Evolutionary conservation across 441 rosid genomes (phyloP), one percentile per base, ranked within the genome.

Genomic region (Adansonia madagascariensis): DNA sequence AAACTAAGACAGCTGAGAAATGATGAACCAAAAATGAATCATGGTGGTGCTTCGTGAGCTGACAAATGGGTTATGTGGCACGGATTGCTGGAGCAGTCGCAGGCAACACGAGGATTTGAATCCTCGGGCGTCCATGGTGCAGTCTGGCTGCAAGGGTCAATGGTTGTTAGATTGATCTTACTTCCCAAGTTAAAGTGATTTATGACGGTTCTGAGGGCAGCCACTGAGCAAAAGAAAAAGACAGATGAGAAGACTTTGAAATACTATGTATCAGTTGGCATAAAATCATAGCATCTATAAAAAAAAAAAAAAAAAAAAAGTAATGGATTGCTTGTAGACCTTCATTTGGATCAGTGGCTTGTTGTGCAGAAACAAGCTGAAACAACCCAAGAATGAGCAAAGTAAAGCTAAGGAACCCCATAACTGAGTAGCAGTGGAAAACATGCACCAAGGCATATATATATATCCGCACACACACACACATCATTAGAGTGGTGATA

Each of bases 41-140:
- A 24, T 49, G 44, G 22, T 24, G 43, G 44, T 49, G 44, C 53
- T 66, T 9, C 35, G 61, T 59, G 64, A 73, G 81, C 90, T 84
- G 75, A 89, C 91, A 89, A 56, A 62, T 71, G 84, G 63, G 85
- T 84, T 27, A 88, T 82, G 76, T 85, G 90, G 80, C 93, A 89
- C 10, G 71, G 39, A 78, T 43, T 81, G 83, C 60, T 20, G 10
- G 68, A 56, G 84, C 91, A 89, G 70, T 80, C 86, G 77, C 93
- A 89, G 3, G 77, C 70, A 60, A 88, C 80, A 73, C 65, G 79
- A 53, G 93, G 93, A 81, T 88, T 88, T 1, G 91, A 80, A 15
- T 68, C 57, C 9, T 80, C 76, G 1, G 71, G 35, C 2, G 86
- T 57, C 91, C 93, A 88, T 0, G 81, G 8, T 10, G 88, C 85